Percentiles rank a stretch among this genome's conserved stretches.
Evolutionary conservation across 768 basidiomycete genomes (phyloP).

Genomic region (Tulasnella sp.): DNA sequence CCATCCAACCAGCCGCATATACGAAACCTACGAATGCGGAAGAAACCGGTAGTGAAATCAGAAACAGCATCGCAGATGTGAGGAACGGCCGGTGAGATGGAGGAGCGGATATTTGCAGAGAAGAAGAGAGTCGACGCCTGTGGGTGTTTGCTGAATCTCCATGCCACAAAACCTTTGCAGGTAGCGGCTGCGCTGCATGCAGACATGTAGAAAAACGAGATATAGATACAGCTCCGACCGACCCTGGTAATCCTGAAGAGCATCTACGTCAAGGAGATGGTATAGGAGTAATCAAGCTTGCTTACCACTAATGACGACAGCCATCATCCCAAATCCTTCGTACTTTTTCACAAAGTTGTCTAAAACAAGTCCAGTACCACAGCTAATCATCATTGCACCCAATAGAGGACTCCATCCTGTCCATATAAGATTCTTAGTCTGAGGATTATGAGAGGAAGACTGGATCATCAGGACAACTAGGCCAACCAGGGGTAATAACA

Average conservation of each 20-base stretch:
- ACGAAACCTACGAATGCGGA: slow-evolving; percentile 59
- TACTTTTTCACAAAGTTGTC: slow-evolving; percentile 81
- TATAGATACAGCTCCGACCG: slow-evolving; percentile 80
- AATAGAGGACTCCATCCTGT: slow-evolving; percentile 88
- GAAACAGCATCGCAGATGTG: slow-evolving; percentile 45
- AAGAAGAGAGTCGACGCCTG: no score
- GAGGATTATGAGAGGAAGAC: slow-evolving; percentile 49
- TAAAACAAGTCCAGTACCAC: slow-evolving; percentile 80
- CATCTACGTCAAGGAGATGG: not conserved
- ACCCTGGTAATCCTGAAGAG: slow-evolving; percentile 64
- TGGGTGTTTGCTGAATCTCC: no score
- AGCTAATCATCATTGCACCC: slow-evolving; percentile 78
- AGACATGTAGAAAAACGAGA: slow-evolving; percentile 83
- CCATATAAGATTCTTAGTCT: slow-evolving; percentile 56
- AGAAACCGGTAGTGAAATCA: slow-evolving; percentile 70
- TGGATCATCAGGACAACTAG: slow-evolving; percentile 41
- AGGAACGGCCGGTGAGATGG: slow-evolving; percentile 32
- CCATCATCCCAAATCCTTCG: slow-evolving; percentile 75
- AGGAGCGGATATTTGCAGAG: slow-evolving; percentile 11
- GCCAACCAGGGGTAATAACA: slow-evolving; percentile 34
- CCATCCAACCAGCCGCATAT: slow-evolving; percentile 60
- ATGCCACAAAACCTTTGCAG: no score
- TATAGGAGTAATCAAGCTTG: slow-evolving; percentile 8
- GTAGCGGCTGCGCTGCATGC: slow-evolving; percentile 35
- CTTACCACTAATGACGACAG: slow-evolving; percentile 76